Conservation (phyloP, 768 basidiomycete species). For the Suillus lakei region DNA sequence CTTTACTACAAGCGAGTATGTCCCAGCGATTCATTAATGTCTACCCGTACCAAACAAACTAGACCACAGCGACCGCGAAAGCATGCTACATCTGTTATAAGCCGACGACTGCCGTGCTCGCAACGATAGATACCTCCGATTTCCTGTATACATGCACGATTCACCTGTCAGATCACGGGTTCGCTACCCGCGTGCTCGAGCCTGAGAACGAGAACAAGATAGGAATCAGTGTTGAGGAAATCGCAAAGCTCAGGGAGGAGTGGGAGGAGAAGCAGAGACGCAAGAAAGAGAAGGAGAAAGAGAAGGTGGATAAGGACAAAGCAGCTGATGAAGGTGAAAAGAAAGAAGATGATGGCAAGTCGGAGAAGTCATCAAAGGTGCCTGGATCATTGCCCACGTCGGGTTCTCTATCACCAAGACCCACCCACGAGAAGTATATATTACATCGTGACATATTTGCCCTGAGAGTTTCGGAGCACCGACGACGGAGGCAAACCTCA, state of each 20-base stretch:
- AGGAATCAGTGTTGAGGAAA: constrained; percentile 64
- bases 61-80: constrained; percentile 81
- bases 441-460: constrained; percentile 86
- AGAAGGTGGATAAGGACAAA: constrained; percentile 32
- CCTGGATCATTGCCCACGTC: constrained; percentile 34
- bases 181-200: constrained; percentile 60
- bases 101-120: constrained; percentile 83
- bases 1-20: constrained; percentile 89
- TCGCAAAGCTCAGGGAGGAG: constrained; percentile 76
- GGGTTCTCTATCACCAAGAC: constrained; percentile 37
- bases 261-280: constrained; percentile 77
- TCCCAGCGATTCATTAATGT: constrained; percentile 18
- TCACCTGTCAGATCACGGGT: constrained; percentile 83
- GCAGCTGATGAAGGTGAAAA: constrained; percentile 42
- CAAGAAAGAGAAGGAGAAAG: constrained; percentile 57
- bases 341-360: constrained; percentile 37
- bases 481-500: constrained; percentile 65
- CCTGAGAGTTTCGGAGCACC: constrained; percentile 79
- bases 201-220: constrained; percentile 41
- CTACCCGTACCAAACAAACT: constrained; percentile 10
- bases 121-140: constrained; percentile 81
- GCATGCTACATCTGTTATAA: constrained; percentile 81
- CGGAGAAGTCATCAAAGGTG: constrained; percentile 20
- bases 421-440: constrained; percentile 73
- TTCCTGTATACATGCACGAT: constrained; percentile 83